These are phyloP conservation scores for Rhodotorula sphaerocarpa DNA, from an alignment of 768 basidiomycete species.

Conservation along the genomic window DNA sequence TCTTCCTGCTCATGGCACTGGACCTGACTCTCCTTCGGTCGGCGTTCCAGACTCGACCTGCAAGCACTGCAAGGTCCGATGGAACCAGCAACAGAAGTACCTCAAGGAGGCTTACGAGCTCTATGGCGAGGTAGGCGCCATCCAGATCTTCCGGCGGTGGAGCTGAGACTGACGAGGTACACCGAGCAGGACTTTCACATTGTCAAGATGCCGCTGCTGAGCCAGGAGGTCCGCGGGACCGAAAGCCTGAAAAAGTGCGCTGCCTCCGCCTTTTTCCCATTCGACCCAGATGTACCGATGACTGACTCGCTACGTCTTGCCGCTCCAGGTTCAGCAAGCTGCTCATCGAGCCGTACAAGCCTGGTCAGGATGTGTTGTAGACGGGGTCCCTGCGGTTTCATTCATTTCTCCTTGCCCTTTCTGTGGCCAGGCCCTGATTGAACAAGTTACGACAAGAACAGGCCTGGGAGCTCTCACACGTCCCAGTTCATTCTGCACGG, in stretches of 20 bases:
- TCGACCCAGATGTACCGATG: not conserved
- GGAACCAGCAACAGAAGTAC: conserved; percentile 98
- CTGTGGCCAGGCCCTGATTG: too few species aligned
- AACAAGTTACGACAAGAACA: too few species aligned
- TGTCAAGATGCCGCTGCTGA: conserved; percentile 79
- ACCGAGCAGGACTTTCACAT: conserved; percentile 85
- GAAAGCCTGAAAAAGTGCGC: conserved; percentile 66
- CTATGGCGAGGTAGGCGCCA: conserved; percentile 22
- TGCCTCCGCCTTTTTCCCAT: not conserved
- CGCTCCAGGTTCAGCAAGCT: conserved; percentile 36
- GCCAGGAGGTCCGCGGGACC: conserved; percentile 92
- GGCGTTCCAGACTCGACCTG: conserved; percentile 66
- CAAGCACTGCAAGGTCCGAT: conserved; percentile 86
- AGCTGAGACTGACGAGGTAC: too few species aligned
- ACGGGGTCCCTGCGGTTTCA: not conserved
- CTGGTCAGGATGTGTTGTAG: conserved; percentile 21
- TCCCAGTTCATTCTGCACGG: too few species aligned
- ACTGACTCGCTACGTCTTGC: not conserved
- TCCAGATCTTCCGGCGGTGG: not conserved
- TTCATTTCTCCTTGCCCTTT: too few species aligned
- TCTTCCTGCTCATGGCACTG: not conserved
- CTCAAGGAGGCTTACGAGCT: conserved; percentile 91
- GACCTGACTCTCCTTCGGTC: not conserved
- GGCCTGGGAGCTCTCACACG: too few species aligned
- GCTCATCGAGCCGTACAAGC: conserved; percentile 37